Evolutionary conservation across 768 basidiomycete species (phyloP), one percentile per base, ranked within the genome.

Genomic region (Lentinula detonsa): DNA sequence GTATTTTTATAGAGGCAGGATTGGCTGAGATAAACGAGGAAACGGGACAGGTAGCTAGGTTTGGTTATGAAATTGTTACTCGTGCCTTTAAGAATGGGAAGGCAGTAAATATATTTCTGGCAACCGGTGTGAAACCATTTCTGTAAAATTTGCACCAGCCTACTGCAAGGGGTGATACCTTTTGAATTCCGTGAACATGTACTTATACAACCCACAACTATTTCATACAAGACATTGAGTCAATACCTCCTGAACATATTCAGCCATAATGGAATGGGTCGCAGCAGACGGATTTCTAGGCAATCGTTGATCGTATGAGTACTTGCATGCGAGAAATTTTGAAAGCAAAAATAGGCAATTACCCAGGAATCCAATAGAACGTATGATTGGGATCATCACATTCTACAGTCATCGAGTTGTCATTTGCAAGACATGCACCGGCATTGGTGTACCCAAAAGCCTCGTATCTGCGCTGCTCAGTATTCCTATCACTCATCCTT

Each of bases 401-500:
- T 8, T 15, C 39, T 4, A n/a, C 34, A 18, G 34, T 18, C 40
- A 53, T 55, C 13, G 60, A 55, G 4, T n/a, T 18, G 9, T 55
- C 52, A 48, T 42, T 54, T 13, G 15, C 16, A 28, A 61, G 51
- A 46, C 61, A 62, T 39, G 61, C 40, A 23, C 55, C 61, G 54
- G 35, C 60, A 43, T 73, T 81, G 31, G 75, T 76, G 61, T 79
- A 84, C 4, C 82, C 81, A 60, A 84, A 84, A 6, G 79, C 81
- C 60, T 66, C 42, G 51, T 77, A 76, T 18, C 83, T 81, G 21
- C 16, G 33, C 0, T 15, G 8, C 4, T 34, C 16, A 10, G n/a
- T 39, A 39, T 54, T n/a, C 10, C n/a, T 21, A n/a, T 8, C 7
- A 18, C 18, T 39, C 35, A 1, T 81, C 79, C 53, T 67, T 59